Evolutionary conservation across 1,284 basidiomycete genomes (phyloP).

Genomic region (Leccinum olivaceoglutinosum): DNA sequence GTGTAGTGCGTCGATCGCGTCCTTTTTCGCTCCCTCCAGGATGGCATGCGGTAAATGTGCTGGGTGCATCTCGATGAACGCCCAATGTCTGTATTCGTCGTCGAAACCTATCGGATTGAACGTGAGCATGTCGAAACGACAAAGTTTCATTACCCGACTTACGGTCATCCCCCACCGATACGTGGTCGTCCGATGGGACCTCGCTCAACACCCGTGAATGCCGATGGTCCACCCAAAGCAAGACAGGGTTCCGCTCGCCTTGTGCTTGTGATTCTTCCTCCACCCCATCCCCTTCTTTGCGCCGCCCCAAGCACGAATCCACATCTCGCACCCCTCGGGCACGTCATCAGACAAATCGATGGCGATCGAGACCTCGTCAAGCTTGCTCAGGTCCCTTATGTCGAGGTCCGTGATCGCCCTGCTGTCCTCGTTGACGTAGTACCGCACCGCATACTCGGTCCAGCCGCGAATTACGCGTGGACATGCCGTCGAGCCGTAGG

Average conservation of each 20-base stretch:
- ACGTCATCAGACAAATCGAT: constrained; percentile 36
- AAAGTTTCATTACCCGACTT: constrained; percentile 26
- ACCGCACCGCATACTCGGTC: constrained; percentile 57
- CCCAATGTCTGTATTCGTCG: constrained; percentile 71
- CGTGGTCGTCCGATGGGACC: constrained; percentile 31
- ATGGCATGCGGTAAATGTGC: constrained; percentile 52
- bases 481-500: constrained; percentile 17
- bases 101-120: constrained; percentile 44
- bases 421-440: constrained; percentile 57
- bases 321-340: constrained; percentile 48
- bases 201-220: constrained; percentile 47
- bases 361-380: constrained; percentile 46
- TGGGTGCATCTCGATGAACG: constrained; percentile 68
- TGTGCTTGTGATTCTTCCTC: constrained; percentile 21
- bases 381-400: constrained; percentile 43
- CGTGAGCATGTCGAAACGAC: constrained; percentile 10
- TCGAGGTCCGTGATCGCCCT: constrained; percentile 63
- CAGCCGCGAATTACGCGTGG: constrained; percentile 40
- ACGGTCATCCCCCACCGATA: constrained; percentile 48
- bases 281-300: constrained; percentile 18
- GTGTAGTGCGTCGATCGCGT: no score
- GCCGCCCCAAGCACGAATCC: constrained; percentile 33
- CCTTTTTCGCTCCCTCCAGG: constrained; percentile 36
- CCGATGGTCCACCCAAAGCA: constrained; percentile 63
- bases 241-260: constrained; percentile 33